These are phyloP conservation scores for Phaeosphaeriaceae sp. DNA, from an alignment of 2,329 filamentous ascomycete genomes.

Conservation along the genomic window DNA sequence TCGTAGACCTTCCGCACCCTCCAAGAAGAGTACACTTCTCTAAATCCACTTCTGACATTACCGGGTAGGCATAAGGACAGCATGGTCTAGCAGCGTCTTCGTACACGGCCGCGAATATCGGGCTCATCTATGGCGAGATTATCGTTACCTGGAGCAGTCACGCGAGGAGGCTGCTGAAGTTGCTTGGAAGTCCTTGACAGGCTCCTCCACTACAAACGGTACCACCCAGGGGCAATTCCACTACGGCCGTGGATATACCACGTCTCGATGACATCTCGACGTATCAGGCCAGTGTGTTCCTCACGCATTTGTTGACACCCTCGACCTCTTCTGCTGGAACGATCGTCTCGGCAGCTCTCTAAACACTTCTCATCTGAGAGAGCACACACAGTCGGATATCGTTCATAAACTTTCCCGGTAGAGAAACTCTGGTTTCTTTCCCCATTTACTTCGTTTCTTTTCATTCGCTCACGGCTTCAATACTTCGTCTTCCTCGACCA, in stretches of 20 bases:
- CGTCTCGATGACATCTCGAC: slow-evolving; percentile 21
- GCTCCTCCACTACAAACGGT: slow-evolving; percentile 18
- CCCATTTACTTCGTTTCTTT: background rate
- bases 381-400: no score
- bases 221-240: slow-evolving; percentile 25
- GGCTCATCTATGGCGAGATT: slow-evolving; percentile 45
- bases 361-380: no score
- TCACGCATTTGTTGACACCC: no score
- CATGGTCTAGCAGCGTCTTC: slow-evolving; percentile 45
- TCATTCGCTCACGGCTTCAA: background rate
- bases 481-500: background rate
- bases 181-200: slow-evolving; percentile 39
- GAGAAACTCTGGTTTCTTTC: background rate
- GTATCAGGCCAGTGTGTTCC: no score
- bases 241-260: slow-evolving; percentile 26
- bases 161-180: slow-evolving; percentile 46
- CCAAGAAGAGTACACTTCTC: background rate
- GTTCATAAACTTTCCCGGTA: no score
- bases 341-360: no score
- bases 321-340: no score
- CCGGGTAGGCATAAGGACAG: slow-evolving; percentile 40
- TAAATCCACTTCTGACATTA: slow-evolving; percentile 18
- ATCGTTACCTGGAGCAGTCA: slow-evolving; percentile 45
- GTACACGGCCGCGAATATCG: slow-evolving; percentile 44
- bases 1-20: slow-evolving; percentile 10